These are phyloP conservation scores for Saccharomycopsis vini DNA, from an alignment of 805 yeast genomes.

Conservation along the genomic window DNA sequence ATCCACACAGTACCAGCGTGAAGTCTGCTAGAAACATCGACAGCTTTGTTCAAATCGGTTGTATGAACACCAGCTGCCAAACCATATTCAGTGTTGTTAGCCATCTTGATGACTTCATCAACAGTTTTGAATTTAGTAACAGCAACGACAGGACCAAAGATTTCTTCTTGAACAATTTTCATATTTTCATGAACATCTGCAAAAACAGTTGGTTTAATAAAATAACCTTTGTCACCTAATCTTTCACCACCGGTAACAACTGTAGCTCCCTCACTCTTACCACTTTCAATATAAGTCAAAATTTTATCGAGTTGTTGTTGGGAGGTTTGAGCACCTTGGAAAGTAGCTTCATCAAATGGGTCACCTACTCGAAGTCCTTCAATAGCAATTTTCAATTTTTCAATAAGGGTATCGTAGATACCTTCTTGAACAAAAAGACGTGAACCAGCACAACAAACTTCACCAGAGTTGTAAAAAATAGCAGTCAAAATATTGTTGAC, in stretches of 20 bases:
- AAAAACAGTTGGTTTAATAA: slow-evolving; percentile 66
- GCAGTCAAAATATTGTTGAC: slow-evolving; percentile 49
- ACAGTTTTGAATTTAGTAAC: slow-evolving; percentile 56
- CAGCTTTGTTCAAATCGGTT: slow-evolving; percentile 48
- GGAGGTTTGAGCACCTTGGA: slow-evolving; percentile 76
- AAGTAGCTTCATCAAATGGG: slow-evolving; percentile 59
- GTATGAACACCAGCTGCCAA: slow-evolving; percentile 79
- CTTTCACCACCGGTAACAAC: slow-evolving; percentile 65
- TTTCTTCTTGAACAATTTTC: slow-evolving; percentile 62
- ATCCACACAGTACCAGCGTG: slow-evolving; percentile 76
- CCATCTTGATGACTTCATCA: slow-evolving; percentile 58
- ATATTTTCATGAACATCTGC: slow-evolving; percentile 55
- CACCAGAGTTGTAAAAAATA: slow-evolving; percentile 75
- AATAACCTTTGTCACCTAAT: slow-evolving; percentile 57
- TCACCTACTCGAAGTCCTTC: slow-evolving; percentile 59
- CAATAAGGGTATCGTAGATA: slow-evolving; percentile 53
- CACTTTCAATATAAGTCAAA: slow-evolving; percentile 55
- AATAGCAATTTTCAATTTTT: slow-evolving; percentile 48
- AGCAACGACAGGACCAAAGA: slow-evolving; percentile 75
- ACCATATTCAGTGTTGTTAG: slow-evolving; percentile 68
- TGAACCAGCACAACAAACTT: slow-evolving; percentile 77
- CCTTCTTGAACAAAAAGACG: slow-evolving; percentile 70
- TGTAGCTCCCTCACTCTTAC: slow-evolving; percentile 61
- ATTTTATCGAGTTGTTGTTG: slow-evolving; percentile 61
- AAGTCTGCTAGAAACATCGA: slow-evolving; percentile 52